phyloP scores from a whole-genome alignment of 805 yeast genomes.

The Wickerhamiella shivajii region DNA sequence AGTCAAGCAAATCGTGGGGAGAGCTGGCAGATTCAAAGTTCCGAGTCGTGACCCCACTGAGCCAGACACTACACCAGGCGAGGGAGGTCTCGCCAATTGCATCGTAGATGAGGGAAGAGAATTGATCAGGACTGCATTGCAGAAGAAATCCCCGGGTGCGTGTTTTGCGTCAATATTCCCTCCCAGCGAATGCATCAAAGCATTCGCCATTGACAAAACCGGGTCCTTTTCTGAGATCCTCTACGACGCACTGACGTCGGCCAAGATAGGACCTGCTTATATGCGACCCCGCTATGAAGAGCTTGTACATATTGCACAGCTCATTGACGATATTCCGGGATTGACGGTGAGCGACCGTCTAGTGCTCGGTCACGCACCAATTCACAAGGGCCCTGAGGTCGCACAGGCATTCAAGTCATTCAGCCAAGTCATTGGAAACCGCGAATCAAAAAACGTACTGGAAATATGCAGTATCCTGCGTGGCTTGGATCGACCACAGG shows the following conservation, averaged over 20 bases:
- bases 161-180: slow-evolving; percentile 68
- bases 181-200: slow-evolving; percentile 53
- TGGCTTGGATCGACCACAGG: slow-evolving; percentile 11
- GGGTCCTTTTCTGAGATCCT: slow-evolving; percentile 35
- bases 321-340: slow-evolving; percentile 31
- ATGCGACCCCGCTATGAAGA: slow-evolving; percentile 19
- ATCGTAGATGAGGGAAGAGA: slow-evolving; percentile 3
- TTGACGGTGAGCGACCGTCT: slow-evolving; percentile 44
- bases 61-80: slow-evolving; percentile 33
- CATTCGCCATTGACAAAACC: slow-evolving; percentile 43
- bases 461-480: slow-evolving; percentile 27
- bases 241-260: slow-evolving; percentile 28
- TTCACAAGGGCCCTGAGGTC: slow-evolving; percentile 26
- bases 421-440: slow-evolving; percentile 39
- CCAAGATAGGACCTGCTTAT: slow-evolving; percentile 5
- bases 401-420: slow-evolving; percentile 33
- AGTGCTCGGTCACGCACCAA: slow-evolving; percentile 47
- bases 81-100: slow-evolving; percentile 14
- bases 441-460: slow-evolving; percentile 40
- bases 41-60: slow-evolving; percentile 33
- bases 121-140: slow-evolving; percentile 11
- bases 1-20: slow-evolving; percentile 85
- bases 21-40: slow-evolving; percentile 73
- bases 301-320: slow-evolving; percentile 29
- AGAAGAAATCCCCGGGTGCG: slow-evolving; percentile 22